These are phyloP conservation scores for Xylariaceae sp. DNA, from an alignment of 2,329 filamentous ascomycete genomes.

Conservation along the genomic window DNA sequence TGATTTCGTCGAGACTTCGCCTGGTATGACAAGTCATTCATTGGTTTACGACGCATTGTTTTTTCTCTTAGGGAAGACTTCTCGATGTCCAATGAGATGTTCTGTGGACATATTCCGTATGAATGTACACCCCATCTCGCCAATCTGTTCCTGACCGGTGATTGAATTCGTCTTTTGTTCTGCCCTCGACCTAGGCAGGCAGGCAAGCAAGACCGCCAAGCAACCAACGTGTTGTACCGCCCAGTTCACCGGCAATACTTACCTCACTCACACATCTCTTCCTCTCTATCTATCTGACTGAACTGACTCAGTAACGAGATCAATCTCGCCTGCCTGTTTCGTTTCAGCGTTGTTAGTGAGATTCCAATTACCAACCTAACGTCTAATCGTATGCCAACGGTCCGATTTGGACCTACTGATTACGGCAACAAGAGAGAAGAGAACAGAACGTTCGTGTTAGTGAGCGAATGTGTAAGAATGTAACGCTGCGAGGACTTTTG, in stretches of 20 bases:
- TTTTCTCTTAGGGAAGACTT: not conserved
- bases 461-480: not conserved
- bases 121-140: constrained; percentile 9
- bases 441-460: no score
- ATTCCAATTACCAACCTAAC: no score
- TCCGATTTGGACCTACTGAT: no score
- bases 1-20: not conserved
- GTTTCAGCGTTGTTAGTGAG: no score
- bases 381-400: no score
- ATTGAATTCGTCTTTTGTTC: constrained; percentile 4
- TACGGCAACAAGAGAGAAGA: no score
- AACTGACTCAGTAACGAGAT: no score
- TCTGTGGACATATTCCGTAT: no score
- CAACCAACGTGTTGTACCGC: not conserved
- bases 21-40: constrained; percentile 21
- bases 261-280: no score
- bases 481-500: constrained; percentile 17
- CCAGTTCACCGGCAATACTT: no score
- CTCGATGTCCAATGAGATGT: not conserved
- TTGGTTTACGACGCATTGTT: not conserved
- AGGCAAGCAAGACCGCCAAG: not conserved
- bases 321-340: no score
- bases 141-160: constrained; percentile 17
- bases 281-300: no score
- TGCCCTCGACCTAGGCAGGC: not conserved